Evolutionary conservation across 2,329 filamentous ascomycete species (phyloP), one percentile per base, ranked within the genome.

Genomic region (Gyromitra esculenta): DNA sequence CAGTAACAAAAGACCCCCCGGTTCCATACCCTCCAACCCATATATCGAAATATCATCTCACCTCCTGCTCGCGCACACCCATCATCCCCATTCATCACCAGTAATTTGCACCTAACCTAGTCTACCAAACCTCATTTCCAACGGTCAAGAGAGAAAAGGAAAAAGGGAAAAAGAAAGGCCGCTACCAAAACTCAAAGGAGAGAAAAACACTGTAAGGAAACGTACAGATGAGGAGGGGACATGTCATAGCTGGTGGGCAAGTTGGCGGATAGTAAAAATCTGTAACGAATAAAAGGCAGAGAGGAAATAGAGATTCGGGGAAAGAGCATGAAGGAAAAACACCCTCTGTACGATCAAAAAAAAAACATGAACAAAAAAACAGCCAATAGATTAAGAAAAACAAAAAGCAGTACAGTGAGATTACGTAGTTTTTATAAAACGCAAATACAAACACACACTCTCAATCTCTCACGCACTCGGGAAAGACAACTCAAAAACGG

Each of bases 391-490:
- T 64, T 48, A 52, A 64, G 59, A 75, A 70, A 45, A 75, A 18
- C 37, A 66, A 66, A 59, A 59, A 67, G 8, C 31, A 70, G 57
- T 48, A 68, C 48, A 76, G 67, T 52, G 72, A 72, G 72, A 77
- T 77, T 77, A 77, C 54, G 62, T 65, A 68, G 66, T 65, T 62
- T 31, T 63, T 62, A 66, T 76, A 76, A 77, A 73, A 76, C 78
- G 60, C 70, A 74, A 66, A 74, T 60, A 77, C 64, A 73, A 25
- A 48, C 39, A 43, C 57, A 8, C 21, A 31, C 25, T 31, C 25
- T 31, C 25, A 4, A 31, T 31, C 4, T 31, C 25, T 31, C 25
- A 31, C 50, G 4, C 18, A 7, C n/a, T 52, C 43, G 18, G 31
- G 69, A 63, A 65, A 62, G 43, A 59, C 37, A 54, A 59, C 25